phyloP scores from a whole-genome alignment of 768 basidiomycete genomes.

The Tricholoma hemisulphureum region DNA sequence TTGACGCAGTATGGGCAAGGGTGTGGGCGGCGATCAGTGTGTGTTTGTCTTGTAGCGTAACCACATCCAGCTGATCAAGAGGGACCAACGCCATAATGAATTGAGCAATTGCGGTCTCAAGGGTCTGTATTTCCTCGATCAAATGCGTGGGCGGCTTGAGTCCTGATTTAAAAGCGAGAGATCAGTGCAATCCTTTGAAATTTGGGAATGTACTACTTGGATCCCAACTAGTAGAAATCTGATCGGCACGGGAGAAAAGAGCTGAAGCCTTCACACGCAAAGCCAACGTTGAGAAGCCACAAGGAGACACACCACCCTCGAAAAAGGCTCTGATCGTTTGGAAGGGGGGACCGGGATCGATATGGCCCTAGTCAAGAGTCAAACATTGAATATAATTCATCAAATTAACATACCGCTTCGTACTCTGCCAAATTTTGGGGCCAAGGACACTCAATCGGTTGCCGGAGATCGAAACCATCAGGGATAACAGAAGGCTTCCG shows the following conservation, averaged over 20 bases:
- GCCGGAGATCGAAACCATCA: constrained; percentile 55
- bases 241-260: constrained; percentile 66
- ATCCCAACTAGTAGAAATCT: constrained; percentile 59
- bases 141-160: constrained; percentile 47
- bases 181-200: constrained; percentile 1
- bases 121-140: constrained; percentile 54
- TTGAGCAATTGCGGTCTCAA: constrained; percentile 64
- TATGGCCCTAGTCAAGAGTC: constrained; percentile 49
- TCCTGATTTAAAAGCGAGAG: constrained; percentile 24
- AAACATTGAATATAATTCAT: not conserved
- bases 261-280: constrained; percentile 76
- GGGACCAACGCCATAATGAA: constrained; percentile 66
- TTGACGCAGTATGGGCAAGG: constrained; percentile 62
- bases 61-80: constrained; percentile 58
- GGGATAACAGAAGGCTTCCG: constrained; percentile 66
- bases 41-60: constrained; percentile 57
- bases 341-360: constrained; percentile 48
- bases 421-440: constrained; percentile 73
- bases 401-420: constrained; percentile 50
- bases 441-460: constrained; percentile 73
- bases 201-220: constrained; percentile 40
- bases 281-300: constrained; percentile 61
- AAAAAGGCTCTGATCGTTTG: constrained; percentile 66
- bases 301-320: constrained; percentile 52
- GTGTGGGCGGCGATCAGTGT: constrained; percentile 60